Evolutionary conservation across 306 rosid species (phyloP).

Genomic region (Prunus kanzakura): DNA sequence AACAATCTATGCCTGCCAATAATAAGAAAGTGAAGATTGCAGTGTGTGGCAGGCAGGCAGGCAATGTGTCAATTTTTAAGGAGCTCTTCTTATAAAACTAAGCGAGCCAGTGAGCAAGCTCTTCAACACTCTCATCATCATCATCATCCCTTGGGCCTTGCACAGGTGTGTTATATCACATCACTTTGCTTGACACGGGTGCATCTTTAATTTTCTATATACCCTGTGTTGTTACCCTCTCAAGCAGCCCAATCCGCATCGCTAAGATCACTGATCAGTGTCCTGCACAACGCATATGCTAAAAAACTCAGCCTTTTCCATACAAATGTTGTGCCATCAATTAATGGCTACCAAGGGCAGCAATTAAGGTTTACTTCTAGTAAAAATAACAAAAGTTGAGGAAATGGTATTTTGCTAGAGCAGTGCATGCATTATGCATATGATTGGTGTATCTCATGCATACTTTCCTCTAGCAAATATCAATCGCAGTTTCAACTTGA

Average conservation of each 20-base stretch:
- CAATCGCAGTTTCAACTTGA: not conserved
- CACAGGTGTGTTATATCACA: not conserved
- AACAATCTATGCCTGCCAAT: too few relatives aligned
- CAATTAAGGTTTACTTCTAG: not conserved
- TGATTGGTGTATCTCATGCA: not conserved
- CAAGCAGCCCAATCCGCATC: conserved; percentile 75
- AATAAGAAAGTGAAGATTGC: too few relatives aligned
- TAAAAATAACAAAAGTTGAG: not conserved
- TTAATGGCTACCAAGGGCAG: not conserved
- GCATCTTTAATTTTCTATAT: not conserved
- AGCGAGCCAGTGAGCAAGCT: not conserved
- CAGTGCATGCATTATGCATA: not conserved
- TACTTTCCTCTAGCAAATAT: not conserved
- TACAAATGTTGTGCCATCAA: not conserved
- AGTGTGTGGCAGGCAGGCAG: too few relatives aligned
- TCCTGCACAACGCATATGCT: too few relatives aligned
- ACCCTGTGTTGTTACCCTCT: not conserved
- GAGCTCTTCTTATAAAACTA: too few relatives aligned
- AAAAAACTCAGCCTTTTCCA: not conserved
- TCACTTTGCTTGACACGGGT: not conserved
- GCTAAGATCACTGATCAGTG: conserved; percentile 26
- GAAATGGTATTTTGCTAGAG: not conserved
- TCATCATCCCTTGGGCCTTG: not conserved
- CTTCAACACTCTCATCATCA: not conserved
- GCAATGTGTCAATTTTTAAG: too few relatives aligned